Conservation (phyloP, 1,284 basidiomycete genomes). For the Ceratorhiza oryzae-sativae region DNA sequence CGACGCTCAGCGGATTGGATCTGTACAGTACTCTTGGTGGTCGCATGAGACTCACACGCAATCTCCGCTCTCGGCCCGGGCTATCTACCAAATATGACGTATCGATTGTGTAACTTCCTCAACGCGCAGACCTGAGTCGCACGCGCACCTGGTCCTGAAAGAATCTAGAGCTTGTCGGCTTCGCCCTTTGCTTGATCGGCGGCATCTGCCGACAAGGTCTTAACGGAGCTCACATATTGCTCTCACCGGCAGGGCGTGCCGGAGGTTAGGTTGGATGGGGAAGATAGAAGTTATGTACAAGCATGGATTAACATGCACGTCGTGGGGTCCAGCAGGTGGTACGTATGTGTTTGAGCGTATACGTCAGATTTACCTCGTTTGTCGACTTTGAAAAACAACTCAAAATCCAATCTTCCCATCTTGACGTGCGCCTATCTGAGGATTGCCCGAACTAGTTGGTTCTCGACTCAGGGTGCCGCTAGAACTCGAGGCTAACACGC, state of each 20-base stretch:
- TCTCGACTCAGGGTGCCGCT: conserved; percentile 3
- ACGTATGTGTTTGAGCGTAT: not conserved
- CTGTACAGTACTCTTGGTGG: conserved; percentile 10
- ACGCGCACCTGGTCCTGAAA: conserved; percentile 8
- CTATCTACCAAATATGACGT: conserved; percentile 5
- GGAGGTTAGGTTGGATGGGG: conserved; percentile 14
- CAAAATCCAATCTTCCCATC: conserved; percentile 17
- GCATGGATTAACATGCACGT: conserved; percentile 12
- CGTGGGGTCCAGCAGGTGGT: not conserved
- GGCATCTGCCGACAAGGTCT: not conserved
- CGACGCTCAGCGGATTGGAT: not conserved
- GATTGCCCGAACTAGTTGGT: not conserved
- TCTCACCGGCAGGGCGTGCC: not conserved
- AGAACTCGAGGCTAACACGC: not conserved
- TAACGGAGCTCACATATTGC: not conserved
- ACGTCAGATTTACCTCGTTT: conserved; percentile 26
- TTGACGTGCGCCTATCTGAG: conserved; percentile 14
- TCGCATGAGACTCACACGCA: conserved; percentile 2
- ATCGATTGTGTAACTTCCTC: not conserved
- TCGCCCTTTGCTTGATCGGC: not conserved
- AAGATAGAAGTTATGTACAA: conserved; percentile 14
- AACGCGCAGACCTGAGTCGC: conserved; percentile 9
- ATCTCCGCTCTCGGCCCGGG: not conserved
- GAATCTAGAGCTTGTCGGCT: conserved; percentile 10
- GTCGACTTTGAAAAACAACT: not conserved